Evolutionary conservation across 1,139 yeast genomes (phyloP).

Genomic region (Saccharomyces hybrid): DNA sequence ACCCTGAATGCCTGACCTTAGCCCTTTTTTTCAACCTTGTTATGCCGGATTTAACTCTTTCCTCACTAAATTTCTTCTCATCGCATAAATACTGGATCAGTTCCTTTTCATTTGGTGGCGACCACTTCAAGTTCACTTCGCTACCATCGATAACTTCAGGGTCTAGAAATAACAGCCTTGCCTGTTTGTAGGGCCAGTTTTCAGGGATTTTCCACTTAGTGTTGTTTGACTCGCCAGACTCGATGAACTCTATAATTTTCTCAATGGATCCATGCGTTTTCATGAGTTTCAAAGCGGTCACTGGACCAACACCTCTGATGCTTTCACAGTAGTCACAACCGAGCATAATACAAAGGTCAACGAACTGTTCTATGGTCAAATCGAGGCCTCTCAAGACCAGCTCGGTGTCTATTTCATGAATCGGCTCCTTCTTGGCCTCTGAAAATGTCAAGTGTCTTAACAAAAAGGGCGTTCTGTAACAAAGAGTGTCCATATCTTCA

Average conservation of each 20-base stretch:
- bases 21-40: slow-evolving; percentile 77
- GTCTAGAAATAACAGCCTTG: slow-evolving; percentile 67
- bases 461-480: slow-evolving; percentile 78
- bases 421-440: slow-evolving; percentile 88
- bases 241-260: slow-evolving; percentile 59
- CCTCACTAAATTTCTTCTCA: slow-evolving; percentile 76
- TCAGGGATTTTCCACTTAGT: slow-evolving; percentile 77
- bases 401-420: slow-evolving; percentile 68
- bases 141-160: slow-evolving; percentile 69
- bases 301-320: slow-evolving; percentile 91
- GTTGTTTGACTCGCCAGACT: slow-evolving; percentile 49
- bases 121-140: slow-evolving; percentile 63
- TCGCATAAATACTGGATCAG: slow-evolving; percentile 33
- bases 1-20: slow-evolving; percentile 83
- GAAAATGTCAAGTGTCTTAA: slow-evolving; percentile 87
- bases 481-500: slow-evolving; percentile 97
- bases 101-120: slow-evolving; percentile 35
- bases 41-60: slow-evolving; percentile 80
- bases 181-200: slow-evolving; percentile 89
- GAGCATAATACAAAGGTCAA: slow-evolving; percentile 82
- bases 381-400: slow-evolving; percentile 71
- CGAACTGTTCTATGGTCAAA: slow-evolving; percentile 63
- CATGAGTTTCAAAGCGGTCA: slow-evolving; percentile 80
- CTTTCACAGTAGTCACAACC: slow-evolving; percentile 98
- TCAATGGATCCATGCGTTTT: slow-evolving; percentile 80